Base-by-base conservation (phyloP, 2,329 filamentous ascomycete species). In the Ophiocordyceps sinensis region DNA sequence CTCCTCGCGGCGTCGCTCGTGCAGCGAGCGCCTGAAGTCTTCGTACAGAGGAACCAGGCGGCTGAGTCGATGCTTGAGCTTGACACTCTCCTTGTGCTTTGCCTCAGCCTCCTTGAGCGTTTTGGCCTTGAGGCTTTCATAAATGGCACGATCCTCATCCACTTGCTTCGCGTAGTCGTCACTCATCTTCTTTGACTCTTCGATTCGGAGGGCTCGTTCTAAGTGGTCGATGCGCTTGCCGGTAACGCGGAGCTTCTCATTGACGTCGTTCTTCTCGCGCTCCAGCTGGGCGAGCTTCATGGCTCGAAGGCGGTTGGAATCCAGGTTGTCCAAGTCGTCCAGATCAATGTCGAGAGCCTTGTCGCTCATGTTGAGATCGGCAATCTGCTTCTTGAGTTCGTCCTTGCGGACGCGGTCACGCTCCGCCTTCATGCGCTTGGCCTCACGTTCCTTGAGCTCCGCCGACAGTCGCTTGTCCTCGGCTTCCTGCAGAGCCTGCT, bases 201-300 rank as follows among this genome's bases (percentile, higher is more conserved):
- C 91, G 61, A 89, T 85, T 55, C 91, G 82, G 75, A 93, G 93
- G 31, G 91, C 91, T 68, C 91, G 85, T 70, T 98, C 91, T 53
- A 98, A 69, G 65, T 98, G 89, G 58, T 98, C 91, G 54, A 95
- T 85, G 49, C 91, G 83, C 77, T 95, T 96, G 61, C 83, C 86
- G 45, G 88, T 93, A 53, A 94, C 78, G 53, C 87, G 82, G 41
- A 96, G 77, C 59, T 84, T 86, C 65, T 95, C 87, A 48, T 84
- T 85, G 51, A 95, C 79, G 57, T 91, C 87, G 56, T 89, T 94
- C 81, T 96, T 98, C 71, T 96, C 91, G 53, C 89, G 88, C 67
- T 96, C 91, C 11, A 98, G 77, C 64, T 94, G 89, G 45, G 85
- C 83, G 43, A 98, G 76, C 72, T 96, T 96, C 67, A 98, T 82